phyloP scores from a whole-genome alignment of 257 asterid genomes.

The Przewalskia tangutica region DNA sequence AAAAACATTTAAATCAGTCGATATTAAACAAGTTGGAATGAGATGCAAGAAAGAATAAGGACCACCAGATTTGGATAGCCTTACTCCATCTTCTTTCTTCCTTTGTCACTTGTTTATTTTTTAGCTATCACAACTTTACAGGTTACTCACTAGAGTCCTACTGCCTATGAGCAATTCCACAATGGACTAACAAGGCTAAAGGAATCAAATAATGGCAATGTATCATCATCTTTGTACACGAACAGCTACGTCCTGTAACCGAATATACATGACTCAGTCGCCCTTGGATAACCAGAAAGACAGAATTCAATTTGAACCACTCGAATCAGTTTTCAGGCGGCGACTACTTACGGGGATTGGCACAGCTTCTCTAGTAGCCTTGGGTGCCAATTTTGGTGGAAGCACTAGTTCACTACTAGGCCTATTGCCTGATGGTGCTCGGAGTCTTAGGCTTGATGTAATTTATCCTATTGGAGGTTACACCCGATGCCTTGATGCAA shows the following conservation, averaged over 20 bases:
- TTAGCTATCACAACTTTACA: no score
- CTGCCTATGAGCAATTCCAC: background rate
- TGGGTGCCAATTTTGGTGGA: slow-evolving; percentile 81
- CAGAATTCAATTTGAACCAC: slow-evolving; percentile 39
- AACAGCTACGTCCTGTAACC: background rate
- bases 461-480: slow-evolving; percentile 73
- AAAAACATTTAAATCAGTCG: no score
- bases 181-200: background rate
- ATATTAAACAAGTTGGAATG: background rate
- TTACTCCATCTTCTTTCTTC: background rate
- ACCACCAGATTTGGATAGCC: background rate
- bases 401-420: slow-evolving; percentile 66
- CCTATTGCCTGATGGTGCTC: slow-evolving; percentile 57
- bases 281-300: slow-evolving; percentile 30
- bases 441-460: slow-evolving; percentile 64
- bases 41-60: background rate
- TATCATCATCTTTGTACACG: background rate
- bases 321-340: slow-evolving; percentile 61
- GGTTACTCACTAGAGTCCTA: background rate
- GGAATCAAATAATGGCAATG: background rate
- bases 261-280: slow-evolving; percentile 15
- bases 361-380: slow-evolving; percentile 55
- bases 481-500: slow-evolving; percentile 50
- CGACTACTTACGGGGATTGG: slow-evolving; percentile 54
- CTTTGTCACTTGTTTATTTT: background rate